Evolutionary conservation across 495 filamentous ascomycete genomes (phyloP).

Genomic region (Penicillium nucicola): DNA sequence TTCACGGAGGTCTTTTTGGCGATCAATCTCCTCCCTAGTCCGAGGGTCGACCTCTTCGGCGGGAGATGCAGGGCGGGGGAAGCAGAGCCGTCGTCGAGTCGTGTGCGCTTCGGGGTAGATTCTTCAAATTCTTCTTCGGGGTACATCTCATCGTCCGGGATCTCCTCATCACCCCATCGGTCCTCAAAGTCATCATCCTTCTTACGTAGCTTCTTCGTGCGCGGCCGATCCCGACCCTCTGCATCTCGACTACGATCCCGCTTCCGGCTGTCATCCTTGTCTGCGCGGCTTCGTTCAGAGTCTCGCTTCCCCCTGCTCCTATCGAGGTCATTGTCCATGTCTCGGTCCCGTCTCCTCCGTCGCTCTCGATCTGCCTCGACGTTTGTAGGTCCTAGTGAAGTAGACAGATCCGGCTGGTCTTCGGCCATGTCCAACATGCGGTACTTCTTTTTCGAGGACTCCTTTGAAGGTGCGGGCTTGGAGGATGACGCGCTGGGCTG

Average conservation of each 20-base stretch:
- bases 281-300: slow-evolving; percentile 21
- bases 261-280: slow-evolving; percentile 38
- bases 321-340: slow-evolving; percentile 35
- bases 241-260: slow-evolving; percentile 43
- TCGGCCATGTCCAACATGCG: slow-evolving; percentile 82
- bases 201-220: slow-evolving; percentile 52
- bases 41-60: slow-evolving; percentile 57
- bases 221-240: slow-evolving; percentile 43
- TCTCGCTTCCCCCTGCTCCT: slow-evolving; percentile 16
- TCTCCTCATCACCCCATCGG: slow-evolving; percentile 78
- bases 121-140: slow-evolving; percentile 45
- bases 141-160: slow-evolving; percentile 38
- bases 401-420: slow-evolving; percentile 41
- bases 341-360: slow-evolving; percentile 45
- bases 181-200: slow-evolving; percentile 64
- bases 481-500: slow-evolving; percentile 5
- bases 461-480: slow-evolving; percentile 9
- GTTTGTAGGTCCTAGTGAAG: slow-evolving; percentile 46
- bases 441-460: slow-evolving; percentile 63
- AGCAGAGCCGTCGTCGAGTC: slow-evolving; percentile 53
- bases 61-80: slow-evolving; percentile 42
- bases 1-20: slow-evolving; percentile 64
- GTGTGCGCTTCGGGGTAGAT: slow-evolving; percentile 57
- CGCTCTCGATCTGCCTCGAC: slow-evolving; percentile 49
- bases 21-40: slow-evolving; percentile 51